Base-by-base conservation (phyloP, 768 basidiomycete genomes). In the Porphyrellus cyaneotinctus region DNA sequence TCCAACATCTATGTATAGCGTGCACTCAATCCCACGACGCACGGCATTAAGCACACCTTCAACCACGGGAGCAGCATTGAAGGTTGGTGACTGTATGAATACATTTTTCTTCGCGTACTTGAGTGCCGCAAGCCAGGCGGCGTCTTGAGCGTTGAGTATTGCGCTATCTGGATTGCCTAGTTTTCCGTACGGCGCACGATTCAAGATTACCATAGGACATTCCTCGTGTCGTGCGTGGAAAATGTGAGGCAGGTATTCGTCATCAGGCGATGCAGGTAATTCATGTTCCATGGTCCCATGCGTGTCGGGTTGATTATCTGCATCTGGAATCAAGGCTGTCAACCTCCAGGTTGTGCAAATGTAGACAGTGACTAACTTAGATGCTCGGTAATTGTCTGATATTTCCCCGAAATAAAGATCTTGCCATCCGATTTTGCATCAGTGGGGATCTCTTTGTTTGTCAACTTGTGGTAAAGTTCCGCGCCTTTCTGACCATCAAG, bases 51-150 rank as follows among this genome's bases (percentile, higher is more conserved):
- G 71, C 51, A 81, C 71, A 10, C 77, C 82, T 15, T 78, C 71
- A 20, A 86, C 77, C 26, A 84, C 75, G 3, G 85, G 86, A 17
- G 67, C 68, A 4, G 87, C 85, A 54, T 88, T 88, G 53, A 87
- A 77, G 9, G 84, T 85, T 2, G 87, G 87, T 0, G 83, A 81
- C 74, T 88, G 87, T 50, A 88, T 83, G 69, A 88, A 85, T n/a
- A 87, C 76, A 45, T 69, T 78, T 60, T 76, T 76, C 63, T 76
- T 69, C 9, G 86, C 85, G 52, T 81, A 79, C 49, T 77, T 71
- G 59, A 87, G 73, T 3, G 75, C 85, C 20, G 82, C 79, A 36
- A 88, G 74, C 84, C 84, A 87, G 6, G 85, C 84, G 9, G 76
- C 76, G 53, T 85, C 82, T 64, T 88, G 86, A 3, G 85, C 80